A percentile compares a stretch with the other conserved stretches of the same genome.
phyloP scores from a whole-genome alignment of 441 rosid species.

The Pelargonium cotyledonis region DNA sequence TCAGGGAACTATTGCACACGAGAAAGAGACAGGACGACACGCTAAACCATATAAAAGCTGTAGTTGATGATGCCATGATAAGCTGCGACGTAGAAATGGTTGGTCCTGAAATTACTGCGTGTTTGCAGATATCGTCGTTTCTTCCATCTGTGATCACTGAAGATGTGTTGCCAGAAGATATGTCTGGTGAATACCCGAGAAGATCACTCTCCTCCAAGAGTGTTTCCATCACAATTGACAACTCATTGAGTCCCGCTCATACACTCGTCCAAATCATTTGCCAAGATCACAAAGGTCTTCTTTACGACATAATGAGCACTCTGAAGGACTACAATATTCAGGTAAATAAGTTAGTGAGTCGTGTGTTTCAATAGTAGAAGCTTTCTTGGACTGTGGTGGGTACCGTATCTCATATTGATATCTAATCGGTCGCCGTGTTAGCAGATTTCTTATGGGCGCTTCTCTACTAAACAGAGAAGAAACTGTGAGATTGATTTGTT shows the following conservation, averaged over 20 bases:
- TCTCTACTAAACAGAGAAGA: constrained; percentile 43
- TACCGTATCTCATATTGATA: constrained; percentile 1
- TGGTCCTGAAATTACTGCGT: constrained; percentile 57
- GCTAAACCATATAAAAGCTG: constrained; percentile 33
- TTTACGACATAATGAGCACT: constrained; percentile 84
- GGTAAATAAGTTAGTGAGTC: constrained; percentile 35
- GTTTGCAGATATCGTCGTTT: constrained; percentile 53
- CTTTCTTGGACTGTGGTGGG: constrained; percentile 6
- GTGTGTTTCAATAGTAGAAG: background rate
- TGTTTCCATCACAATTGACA: constrained; percentile 65
- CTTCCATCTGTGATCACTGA: constrained; percentile 55
- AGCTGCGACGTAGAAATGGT: constrained; percentile 73
- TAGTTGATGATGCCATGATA: constrained; percentile 47
- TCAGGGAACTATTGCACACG: constrained; percentile 80
- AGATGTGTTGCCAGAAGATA: constrained; percentile 38
- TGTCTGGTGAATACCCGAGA: constrained; percentile 33
- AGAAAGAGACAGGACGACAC: constrained; percentile 59
- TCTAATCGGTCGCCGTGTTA: constrained; percentile 10
- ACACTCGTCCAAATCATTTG: constrained; percentile 79
- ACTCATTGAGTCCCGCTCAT: constrained; percentile 69
- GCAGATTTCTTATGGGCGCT: constrained; percentile 89
- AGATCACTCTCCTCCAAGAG: constrained; percentile 31
- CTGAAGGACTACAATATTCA: constrained; percentile 81
- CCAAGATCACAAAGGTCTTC: constrained; percentile 84
- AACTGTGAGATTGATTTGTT: constrained; percentile 82